Base-by-base conservation (phyloP, 2,329 filamentous ascomycete genomes). In the Elsinoe ampelina region DNA sequence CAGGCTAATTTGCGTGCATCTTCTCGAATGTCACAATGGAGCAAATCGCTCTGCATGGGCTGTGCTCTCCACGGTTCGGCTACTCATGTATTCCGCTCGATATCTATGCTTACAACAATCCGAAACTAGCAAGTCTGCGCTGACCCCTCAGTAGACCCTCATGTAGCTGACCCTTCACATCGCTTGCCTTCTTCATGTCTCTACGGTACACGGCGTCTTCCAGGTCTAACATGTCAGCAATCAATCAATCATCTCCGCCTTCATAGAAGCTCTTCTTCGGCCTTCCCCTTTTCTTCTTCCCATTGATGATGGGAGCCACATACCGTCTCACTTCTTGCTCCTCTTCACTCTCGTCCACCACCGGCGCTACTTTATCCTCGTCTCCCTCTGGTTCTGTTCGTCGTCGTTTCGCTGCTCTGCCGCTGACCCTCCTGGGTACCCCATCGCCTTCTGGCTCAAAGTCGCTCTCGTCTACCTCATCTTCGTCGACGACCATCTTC, bases 271-370 rank as follows among this genome's bases (percentile, higher is more conserved):
- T 38, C 48, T 52, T 52, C 19, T 39, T 52, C 19, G 48, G 48
- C 34, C 48, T 22, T 39, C 48, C 48, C n/a, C 48, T 13, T 34
- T 52, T 52, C 48, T 52, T 55, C 26, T 55, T 42, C 19, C 52
- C 52, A 34, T 42, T 55, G 34, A 42, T 22, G 36, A 55, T 30
- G 5, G 52, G 38, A 20, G 52, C 52, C 36, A 55, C 36, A 42
- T 55, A 55, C 19, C 26, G 15, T 30, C 34, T 42, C 30, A 20
- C 19, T 10, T 12, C 13, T 17, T 19, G 35, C n/a, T 34, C 36
- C 12, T 55, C 38, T 8, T 42, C 39, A 6, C 32, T 35, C 19
- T 45, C 41, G 12, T 22, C 47, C 13, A 13, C 22, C 13, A 30
- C 22, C 4, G 20, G n/a, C n/a, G 11, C 47, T 34, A 4, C 38